phyloP scores from a whole-genome alignment of 2,329 filamentous ascomycete species.

The Hypoxylon sp. region DNA sequence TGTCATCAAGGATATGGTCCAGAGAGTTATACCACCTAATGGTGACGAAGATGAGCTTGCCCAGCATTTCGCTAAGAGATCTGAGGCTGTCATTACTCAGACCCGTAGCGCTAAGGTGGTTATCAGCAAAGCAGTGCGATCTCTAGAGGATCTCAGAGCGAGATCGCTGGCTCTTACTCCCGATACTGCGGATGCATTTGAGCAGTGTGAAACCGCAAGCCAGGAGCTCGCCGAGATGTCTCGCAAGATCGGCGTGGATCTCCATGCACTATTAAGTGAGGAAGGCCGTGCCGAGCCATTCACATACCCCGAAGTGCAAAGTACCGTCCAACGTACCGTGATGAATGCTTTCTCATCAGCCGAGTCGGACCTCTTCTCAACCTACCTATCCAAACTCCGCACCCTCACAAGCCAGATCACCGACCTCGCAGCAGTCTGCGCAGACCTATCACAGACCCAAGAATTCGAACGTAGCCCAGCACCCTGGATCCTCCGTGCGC shows the following conservation, averaged over 20 bases:
- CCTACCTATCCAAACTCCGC: slow-evolving; percentile 77
- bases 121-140: slow-evolving; percentile 81
- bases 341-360: slow-evolving; percentile 65
- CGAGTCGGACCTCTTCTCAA: slow-evolving; percentile 79
- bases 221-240: slow-evolving; percentile 76
- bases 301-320: slow-evolving; percentile 76
- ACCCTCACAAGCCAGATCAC: slow-evolving; percentile 74
- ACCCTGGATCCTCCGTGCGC: slow-evolving; percentile 87
- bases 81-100: slow-evolving; percentile 80
- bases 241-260: slow-evolving; percentile 74
- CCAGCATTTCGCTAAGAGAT: slow-evolving; percentile 76
- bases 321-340: slow-evolving; percentile 71
- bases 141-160: slow-evolving; percentile 82
- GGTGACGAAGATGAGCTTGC: slow-evolving; percentile 77
- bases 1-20: slow-evolving; percentile 63
- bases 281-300: slow-evolving; percentile 79
- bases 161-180: slow-evolving; percentile 80
- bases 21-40: slow-evolving; percentile 71
- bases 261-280: slow-evolving; percentile 77
- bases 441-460: slow-evolving; percentile 78
- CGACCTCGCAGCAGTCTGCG: slow-evolving; percentile 78
- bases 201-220: slow-evolving; percentile 75
- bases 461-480: slow-evolving; percentile 83
- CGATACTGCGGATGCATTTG: slow-evolving; percentile 78
- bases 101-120: slow-evolving; percentile 88